Evolutionary conservation across 1,139 yeast species (phyloP).

Genomic region (Geotrichum histeridarum): DNA sequence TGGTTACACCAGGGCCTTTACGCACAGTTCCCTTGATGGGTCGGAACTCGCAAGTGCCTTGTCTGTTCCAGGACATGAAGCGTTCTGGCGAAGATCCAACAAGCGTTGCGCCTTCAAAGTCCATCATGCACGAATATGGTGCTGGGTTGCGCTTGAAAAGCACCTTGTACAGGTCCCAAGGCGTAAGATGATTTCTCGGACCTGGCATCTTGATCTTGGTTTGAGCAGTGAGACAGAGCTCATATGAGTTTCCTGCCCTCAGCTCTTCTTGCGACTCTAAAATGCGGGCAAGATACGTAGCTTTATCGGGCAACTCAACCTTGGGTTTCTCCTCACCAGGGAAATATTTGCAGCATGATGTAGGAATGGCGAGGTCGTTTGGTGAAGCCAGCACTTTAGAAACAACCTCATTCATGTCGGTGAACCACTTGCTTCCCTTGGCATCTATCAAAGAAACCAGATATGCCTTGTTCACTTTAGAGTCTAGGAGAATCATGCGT

Average conservation of each 20-base stretch:
- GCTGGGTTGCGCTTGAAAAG: constrained; percentile 77
- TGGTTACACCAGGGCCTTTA: constrained; percentile 46
- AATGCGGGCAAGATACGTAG: constrained; percentile 53
- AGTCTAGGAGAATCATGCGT: constrained; percentile 55
- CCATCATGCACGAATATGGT: constrained; percentile 81
- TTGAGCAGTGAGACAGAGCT: constrained; percentile 80
- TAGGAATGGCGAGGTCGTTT: constrained; percentile 18
- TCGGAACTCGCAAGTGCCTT: constrained; percentile 62
- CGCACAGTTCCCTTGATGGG: constrained; percentile 96
- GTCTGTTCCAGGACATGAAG: constrained; percentile 66
- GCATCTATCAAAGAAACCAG: constrained; percentile 48
- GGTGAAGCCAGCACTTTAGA: constrained; percentile 3
- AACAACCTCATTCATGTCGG: constrained; percentile 6
- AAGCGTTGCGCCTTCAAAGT: constrained; percentile 58
- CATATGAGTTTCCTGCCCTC: constrained; percentile 86
- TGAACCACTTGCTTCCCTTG: constrained; percentile 42
- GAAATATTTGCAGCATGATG: constrained; percentile 22
- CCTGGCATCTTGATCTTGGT: constrained; percentile 50
- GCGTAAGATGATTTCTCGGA: constrained; percentile 28
- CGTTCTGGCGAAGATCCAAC: constrained; percentile 94
- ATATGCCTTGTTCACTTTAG: constrained; percentile 46
- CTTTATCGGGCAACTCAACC: constrained; percentile 52
- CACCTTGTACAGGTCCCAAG: constrained; percentile 80
- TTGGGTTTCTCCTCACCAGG: constrained; percentile 26
- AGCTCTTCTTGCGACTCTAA: constrained; percentile 62